Percentiles rank a stretch among this genome's conserved stretches.
Evolutionary conservation across 2,329 filamentous ascomycete genomes (phyloP).

Genomic region (Pseudocercospora fijiensis): DNA sequence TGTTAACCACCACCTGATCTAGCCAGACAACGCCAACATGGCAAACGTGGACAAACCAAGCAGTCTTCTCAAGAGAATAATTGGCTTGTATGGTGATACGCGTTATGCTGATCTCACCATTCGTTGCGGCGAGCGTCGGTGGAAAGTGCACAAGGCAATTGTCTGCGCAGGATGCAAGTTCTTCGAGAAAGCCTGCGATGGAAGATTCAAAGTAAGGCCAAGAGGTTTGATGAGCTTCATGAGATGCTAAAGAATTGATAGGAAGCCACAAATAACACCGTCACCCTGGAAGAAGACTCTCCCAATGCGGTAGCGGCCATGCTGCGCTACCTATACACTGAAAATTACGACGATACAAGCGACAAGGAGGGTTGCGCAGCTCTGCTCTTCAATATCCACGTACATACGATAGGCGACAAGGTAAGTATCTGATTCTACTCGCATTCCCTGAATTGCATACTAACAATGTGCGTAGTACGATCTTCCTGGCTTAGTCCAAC

Average conservation of each 20-base stretch:
- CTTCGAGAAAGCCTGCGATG: slow-evolving; percentile 28
- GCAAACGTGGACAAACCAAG: too few species aligned
- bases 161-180: slow-evolving; percentile 30
- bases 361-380: not conserved
- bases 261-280: not conserved
- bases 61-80: not conserved
- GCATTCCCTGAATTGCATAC: too few species aligned
- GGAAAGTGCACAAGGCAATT: slow-evolving; percentile 29
- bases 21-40: too few species aligned
- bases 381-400: slow-evolving; percentile 5
- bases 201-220: slow-evolving; percentile 22
- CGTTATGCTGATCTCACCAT: slow-evolving; percentile 26
- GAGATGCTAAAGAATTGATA: not conserved
- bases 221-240: too few species aligned
- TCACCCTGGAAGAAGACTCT: slow-evolving; percentile 10
- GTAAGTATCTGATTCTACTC: too few species aligned
- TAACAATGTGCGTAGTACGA: too few species aligned
- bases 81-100: not conserved
- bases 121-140: slow-evolving; percentile 23
- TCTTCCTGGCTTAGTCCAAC: not conserved
- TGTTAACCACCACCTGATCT: too few species aligned
- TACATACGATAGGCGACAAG: slow-evolving; percentile 12
- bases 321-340: slow-evolving; percentile 13
- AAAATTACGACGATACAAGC: slow-evolving; percentile 9
- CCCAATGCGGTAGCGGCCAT: slow-evolving; percentile 17